Base-by-base conservation (phyloP, 2,329 filamentous ascomycete species). In the Achaetomium macrosporum region DNA sequence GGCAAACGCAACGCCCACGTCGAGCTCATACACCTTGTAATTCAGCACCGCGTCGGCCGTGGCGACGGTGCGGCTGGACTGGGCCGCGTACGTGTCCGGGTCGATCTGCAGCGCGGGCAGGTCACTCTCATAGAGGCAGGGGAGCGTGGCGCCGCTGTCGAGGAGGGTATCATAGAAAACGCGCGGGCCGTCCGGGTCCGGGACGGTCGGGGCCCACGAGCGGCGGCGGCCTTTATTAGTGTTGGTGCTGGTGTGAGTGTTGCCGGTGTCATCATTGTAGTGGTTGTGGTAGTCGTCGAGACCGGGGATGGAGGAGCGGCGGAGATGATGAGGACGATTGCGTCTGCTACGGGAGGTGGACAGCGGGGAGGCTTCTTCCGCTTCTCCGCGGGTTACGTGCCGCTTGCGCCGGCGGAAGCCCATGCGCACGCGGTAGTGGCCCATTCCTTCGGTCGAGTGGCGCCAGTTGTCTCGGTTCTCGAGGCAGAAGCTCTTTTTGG, bases 81-180 rank as follows among this genome's bases (percentile, higher is more conserved):
- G 71, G 11, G 70, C 67, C 4, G 71, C 59, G 60, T 76, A 74
- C 11, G 35, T 55, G 0, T 44, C 42, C 13, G 59, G 43, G 48
- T 69, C 48, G 51, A 75, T 67, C 2, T 65, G 62, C 4, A 76
- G 61, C 3, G 55, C 46, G 10, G 51, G 33, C 4, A 74, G 60
- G 59, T 76, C 74, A 15, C 58, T 43, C 10, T 57, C 42, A 47
- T 63, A 64, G 31, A 76, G 63, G 31, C 66, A 61, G 1, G 74
- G 73, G 31, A 69, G 66, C 0, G 71, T 74, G 6, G 73, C 69
- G 43, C 74, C 74, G 36, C 65, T 68, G 59, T 77, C 74, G 37
- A 76, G 62, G 41, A 76, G 57, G 16, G 66, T 67, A 31, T 64
- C 57, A 54, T 69, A 69, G 42, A 62, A 59, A 17, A 70, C 47